Percentiles rank a stretch among this genome's conserved stretches.
phyloP scores from a whole-genome alignment of 2,329 filamentous ascomycete species.

The Neonectria magnoliae region DNA sequence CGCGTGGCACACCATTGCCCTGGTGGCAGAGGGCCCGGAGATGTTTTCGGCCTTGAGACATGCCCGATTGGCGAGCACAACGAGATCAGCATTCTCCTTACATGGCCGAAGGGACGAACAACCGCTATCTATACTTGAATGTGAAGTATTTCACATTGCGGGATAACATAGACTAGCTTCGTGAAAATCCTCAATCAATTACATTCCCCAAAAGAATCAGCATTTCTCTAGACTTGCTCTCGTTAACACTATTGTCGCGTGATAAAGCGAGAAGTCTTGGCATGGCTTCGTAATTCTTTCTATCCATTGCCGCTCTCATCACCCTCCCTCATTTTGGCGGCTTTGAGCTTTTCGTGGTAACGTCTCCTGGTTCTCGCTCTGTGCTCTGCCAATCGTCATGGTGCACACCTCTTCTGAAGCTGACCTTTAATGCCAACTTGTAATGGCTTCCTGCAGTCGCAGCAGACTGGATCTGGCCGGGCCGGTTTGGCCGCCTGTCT shows the following conservation, averaged over 20 bases:
- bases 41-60: slow-evolving; percentile 19
- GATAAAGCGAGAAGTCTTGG: too few relatives aligned
- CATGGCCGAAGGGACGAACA: slow-evolving; percentile 19
- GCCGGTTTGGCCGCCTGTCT: too few relatives aligned
- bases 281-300: too few relatives aligned
- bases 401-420: too few relatives aligned
- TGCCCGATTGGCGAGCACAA: slow-evolving; percentile 24
- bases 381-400: too few relatives aligned
- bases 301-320: too few relatives aligned
- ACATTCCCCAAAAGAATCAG: too few relatives aligned
- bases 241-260: too few relatives aligned
- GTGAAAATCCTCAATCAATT: slow-evolving; percentile 21
- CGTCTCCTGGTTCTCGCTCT: too few relatives aligned
- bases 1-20: slow-evolving; percentile 26
- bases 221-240: too few relatives aligned
- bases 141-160: slow-evolving; percentile 20
- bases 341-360: too few relatives aligned
- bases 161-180: slow-evolving; percentile 25
- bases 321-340: too few relatives aligned
- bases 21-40: slow-evolving; percentile 20
- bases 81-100: slow-evolving; percentile 20
- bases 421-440: slow-evolving; percentile 2
- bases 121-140: slow-evolving; percentile 28
- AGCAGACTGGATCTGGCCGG: not conserved
- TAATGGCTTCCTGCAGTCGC: not conserved